Evolutionary conservation across 805 yeast species (phyloP), one percentile per base, ranked within the genome.

Genomic region (Pichia exigua): DNA sequence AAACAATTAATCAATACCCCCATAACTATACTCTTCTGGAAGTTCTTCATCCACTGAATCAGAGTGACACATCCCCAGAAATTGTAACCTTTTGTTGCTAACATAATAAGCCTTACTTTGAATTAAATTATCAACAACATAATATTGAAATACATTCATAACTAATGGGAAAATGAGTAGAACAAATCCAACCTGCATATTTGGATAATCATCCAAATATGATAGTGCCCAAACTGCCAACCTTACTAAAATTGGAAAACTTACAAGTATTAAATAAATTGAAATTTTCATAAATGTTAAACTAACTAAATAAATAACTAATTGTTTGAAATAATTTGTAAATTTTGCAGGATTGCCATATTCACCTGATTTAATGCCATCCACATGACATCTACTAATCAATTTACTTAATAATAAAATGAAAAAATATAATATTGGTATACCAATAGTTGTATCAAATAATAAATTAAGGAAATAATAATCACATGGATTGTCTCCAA

Each of bases 381-480:
- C 52, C n/a, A 77, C n/a, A 20, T 43, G 20, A 13, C n/a, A 27
- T n/a, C 11, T 43, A 13, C 5, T 20, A 4, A 20, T 5, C 20
- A 43, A n/a, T 20, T 43, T 43, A 13, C 48, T 40, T 6, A 53
- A 7, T 9, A 26, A 5, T 6, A 12, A n/a, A 39, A 53, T 45
- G 30, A 72, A 67, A 8, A 66, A 66, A 81, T 87, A 86, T 26
- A 86, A 69, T 2, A 92, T 78, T 8, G 95, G 95, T 2, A 92
- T 92, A 0, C 99, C 99, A 8, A 91, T 76, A 0, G 99, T 92
- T 42, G 98, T 91, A 66, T 92, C 99, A 63, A 92, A 78, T 28
- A 92, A 74, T 40, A 92, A 77, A 61, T 87, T 92, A 50, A 94
- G 72, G 63, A 92, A 92, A 70, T 94, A 92, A 94, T 97, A 94